Evolutionary conservation across 495 filamentous ascomycete species (phyloP).

Genomic region (Podospora conica): DNA sequence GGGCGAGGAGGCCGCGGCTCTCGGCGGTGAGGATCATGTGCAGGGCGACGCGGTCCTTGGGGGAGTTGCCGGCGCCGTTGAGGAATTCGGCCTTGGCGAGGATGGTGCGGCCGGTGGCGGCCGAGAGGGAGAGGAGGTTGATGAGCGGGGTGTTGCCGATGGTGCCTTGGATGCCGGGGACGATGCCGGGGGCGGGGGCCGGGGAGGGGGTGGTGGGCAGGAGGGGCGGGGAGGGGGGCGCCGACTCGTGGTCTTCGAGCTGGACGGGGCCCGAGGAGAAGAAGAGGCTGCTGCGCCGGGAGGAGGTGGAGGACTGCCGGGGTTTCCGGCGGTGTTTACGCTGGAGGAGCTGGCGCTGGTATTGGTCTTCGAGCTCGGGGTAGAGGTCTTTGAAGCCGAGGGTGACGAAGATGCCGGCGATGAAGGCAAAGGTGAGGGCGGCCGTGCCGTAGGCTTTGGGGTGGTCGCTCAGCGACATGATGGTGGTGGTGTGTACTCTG

Average conservation of each 20-base stretch:
- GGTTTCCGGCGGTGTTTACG: background rate
- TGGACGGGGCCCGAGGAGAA: constrained; percentile 35
- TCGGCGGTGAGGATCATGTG: constrained; percentile 85
- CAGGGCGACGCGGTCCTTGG: constrained; percentile 91
- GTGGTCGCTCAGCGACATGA: constrained; percentile 52
- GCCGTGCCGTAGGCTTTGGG: constrained; percentile 51
- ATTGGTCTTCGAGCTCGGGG: constrained; percentile 58
- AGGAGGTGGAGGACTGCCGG: constrained; percentile 2
- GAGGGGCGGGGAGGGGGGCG: constrained; percentile 3
- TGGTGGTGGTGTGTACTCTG: constrained; percentile 10
- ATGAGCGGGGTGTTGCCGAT: constrained; percentile 94
- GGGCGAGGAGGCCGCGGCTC: constrained; percentile 65
- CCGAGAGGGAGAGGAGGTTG: constrained; percentile 78
- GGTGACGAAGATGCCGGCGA: constrained; percentile 64
- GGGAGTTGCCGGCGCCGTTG: constrained; percentile 90
- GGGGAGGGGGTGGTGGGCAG: constrained; percentile 13
- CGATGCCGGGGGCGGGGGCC: constrained; percentile 18
- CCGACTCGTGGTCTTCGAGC: constrained; percentile 48
- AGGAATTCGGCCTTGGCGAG: constrained; percentile 95
- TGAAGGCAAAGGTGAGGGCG: constrained; percentile 61
- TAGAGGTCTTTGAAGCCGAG: constrained; percentile 70
- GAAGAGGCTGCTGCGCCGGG: constrained; percentile 30
- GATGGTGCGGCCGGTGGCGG: constrained; percentile 89
- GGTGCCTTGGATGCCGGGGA: constrained; percentile 79
- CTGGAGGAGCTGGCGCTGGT: constrained; percentile 36